phyloP scores from a whole-genome alignment of 2,329 filamentous ascomycete species.

The Epichloe aotearoae region DNA sequence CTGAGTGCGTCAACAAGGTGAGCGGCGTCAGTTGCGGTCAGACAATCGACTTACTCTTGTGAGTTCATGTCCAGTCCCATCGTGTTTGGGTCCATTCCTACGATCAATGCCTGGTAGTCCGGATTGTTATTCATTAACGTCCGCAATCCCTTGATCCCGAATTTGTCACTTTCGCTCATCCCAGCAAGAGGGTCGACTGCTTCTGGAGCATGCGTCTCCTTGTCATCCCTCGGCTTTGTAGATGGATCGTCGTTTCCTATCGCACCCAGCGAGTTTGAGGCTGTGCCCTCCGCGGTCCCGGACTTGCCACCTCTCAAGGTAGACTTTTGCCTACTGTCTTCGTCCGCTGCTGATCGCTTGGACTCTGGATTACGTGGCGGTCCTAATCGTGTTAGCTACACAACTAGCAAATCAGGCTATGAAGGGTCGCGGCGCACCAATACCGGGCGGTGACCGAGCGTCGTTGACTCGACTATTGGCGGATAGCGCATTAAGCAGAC shows the following conservation, averaged over 20 bases:
- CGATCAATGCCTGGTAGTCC: slow-evolving; percentile 47
- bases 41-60: slow-evolving; percentile 35
- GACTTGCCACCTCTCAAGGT: slow-evolving; percentile 26
- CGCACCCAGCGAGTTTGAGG: slow-evolving; percentile 29
- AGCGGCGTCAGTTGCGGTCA: background rate
- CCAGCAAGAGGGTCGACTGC: slow-evolving; percentile 45
- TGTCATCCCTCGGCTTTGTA: slow-evolving; percentile 29
- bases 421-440: slow-evolving; percentile 15
- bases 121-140: slow-evolving; percentile 51
- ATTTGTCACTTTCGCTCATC: slow-evolving; percentile 50
- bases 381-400: slow-evolving; percentile 15
- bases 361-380: slow-evolving; percentile 30
- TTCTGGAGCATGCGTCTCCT: slow-evolving; percentile 25
- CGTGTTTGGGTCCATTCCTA: slow-evolving; percentile 43
- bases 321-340: slow-evolving; percentile 31
- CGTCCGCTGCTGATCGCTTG: slow-evolving; percentile 13
- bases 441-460: slow-evolving; percentile 33
- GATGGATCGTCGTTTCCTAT: slow-evolving; percentile 31
- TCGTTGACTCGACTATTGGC: slow-evolving; percentile 41
- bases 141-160: slow-evolving; percentile 50
- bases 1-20: slow-evolving; percentile 21
- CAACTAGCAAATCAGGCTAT: background rate
- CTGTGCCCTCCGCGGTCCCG: slow-evolving; percentile 21
- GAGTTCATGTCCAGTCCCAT: slow-evolving; percentile 46
- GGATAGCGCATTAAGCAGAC: slow-evolving; percentile 50